These are phyloP conservation scores for Fusarium virguliforme DNA, from an alignment of 2,329 filamentous ascomycete species.

Conservation along the genomic window DNA sequence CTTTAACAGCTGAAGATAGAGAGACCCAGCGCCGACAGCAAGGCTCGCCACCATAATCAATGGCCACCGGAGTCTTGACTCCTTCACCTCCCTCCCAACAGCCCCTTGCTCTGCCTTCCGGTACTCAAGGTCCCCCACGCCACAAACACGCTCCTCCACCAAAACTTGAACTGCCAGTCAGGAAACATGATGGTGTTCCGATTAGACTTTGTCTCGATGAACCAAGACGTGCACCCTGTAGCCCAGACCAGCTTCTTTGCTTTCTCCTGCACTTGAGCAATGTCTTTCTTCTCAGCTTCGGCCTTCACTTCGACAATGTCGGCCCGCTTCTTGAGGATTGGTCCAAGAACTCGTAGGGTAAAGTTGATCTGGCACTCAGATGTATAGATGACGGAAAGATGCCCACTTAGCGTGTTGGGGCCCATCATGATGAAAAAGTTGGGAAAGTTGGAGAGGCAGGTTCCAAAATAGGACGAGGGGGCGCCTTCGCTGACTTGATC, in stretches of 20 bases:
- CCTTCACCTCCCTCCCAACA: rapidly evolving
- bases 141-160: conserved; percentile 64
- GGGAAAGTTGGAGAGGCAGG: conserved; percentile 63
- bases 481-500: conserved; percentile 44
- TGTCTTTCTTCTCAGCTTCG: conserved; percentile 46
- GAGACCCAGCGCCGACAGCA: conserved; percentile 10
- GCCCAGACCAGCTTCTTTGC: conserved; percentile 64
- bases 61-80: rapidly evolving
- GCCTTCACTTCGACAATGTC: conserved; percentile 55
- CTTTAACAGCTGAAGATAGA: not conserved
- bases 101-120: not conserved
- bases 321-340: conserved; percentile 53
- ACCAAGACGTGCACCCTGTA: conserved; percentile 68
- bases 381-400: conserved; percentile 66
- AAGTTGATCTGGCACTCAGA: conserved; percentile 69
- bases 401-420: conserved; percentile 61
- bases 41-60: not conserved
- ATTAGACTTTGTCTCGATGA: conserved; percentile 62
- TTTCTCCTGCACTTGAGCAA: conserved; percentile 58
- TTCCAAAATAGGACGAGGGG: conserved; percentile 64
- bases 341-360: conserved; percentile 53
- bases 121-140: conserved; percentile 56
- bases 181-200: conserved; percentile 69
- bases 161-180: conserved; percentile 66
- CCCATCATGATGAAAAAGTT: conserved; percentile 59